Base-by-base conservation (phyloP, 495 filamentous ascomycete species). In the Penicillium silybi region DNA sequence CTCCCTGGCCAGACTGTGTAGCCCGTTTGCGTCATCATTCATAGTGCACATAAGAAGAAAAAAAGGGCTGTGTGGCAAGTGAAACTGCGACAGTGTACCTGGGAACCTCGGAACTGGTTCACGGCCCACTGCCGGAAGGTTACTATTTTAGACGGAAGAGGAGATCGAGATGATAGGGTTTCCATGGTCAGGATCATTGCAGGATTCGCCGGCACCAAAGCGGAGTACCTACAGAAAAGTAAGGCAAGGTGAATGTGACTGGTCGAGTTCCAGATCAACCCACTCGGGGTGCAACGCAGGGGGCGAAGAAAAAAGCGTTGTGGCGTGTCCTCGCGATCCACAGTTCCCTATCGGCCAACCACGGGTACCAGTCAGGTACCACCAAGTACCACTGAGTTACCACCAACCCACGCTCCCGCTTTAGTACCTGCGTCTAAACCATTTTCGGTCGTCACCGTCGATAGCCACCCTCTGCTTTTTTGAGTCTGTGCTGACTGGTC, bases 381-480 rank as follows among this genome's bases (percentile, higher is more conserved):
- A 18, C 2, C n/a, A 13, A 2, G 35, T 38, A 38, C 16, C 16
- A 38, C 35, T 38, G n/a, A 15, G 35, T 38, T n/a, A n/a, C n/a
- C n/a, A n/a, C n/a, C 2, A 23, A 23, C 22, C 18, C 6, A 39
- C 15, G 18, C 16, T 19, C 22, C 46, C 35, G 39, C 46, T 48
- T 48, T 47, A 44, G 54, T 57, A 49, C 54, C 50, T 57, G 54
- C 54, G 44, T 40, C 54, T 57, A 57, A 53, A 49, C 50, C 46
- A 29, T 5, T 32, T 49, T 17, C 54, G 50, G 43, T 17, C n/a
- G 18, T 38, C 35, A n/a, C 37, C 37, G n/a, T n/a, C 7, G 16
- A 39, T 39, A 17, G 6, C 35, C 35, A 39, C 18, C 26, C 47
- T 32, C 17, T 18, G 23, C 13, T 3, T 13, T 13, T 13, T 32